Evolutionary conservation across 2,329 filamentous ascomycete species (phyloP).

Genomic region (Fusarium napiforme): DNA sequence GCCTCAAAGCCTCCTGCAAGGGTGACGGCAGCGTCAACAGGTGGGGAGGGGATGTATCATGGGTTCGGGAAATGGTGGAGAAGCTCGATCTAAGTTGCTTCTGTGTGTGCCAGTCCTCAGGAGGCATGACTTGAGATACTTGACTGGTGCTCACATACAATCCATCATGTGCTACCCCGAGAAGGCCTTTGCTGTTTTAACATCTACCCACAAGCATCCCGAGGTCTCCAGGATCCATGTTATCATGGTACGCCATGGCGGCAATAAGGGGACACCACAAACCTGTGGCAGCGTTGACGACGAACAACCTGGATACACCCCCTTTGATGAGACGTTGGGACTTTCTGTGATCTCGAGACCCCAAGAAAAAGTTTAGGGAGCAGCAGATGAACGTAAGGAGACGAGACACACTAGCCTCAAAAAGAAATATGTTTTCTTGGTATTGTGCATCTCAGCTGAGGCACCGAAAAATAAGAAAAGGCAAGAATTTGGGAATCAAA

Average conservation of each 20-base stretch:
- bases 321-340: constrained; percentile 18
- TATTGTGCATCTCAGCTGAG: constrained; percentile 18
- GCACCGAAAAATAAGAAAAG: constrained; percentile 19
- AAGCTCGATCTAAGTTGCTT: constrained; percentile 33
- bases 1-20: constrained; percentile 45
- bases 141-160: constrained; percentile 23
- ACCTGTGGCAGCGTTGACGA: constrained; percentile 4
- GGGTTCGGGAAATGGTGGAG: constrained; percentile 44
- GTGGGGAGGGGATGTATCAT: constrained; percentile 36
- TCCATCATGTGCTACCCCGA: constrained; percentile 33
- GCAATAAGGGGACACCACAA: constrained; percentile 25
- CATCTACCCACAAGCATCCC: constrained; percentile 24
- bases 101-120: constrained; percentile 16
- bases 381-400: constrained; percentile 18
- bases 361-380: constrained; percentile 4
- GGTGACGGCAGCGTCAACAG: constrained; percentile 42
- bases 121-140: constrained; percentile 31
- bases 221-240: constrained; percentile 27
- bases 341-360: constrained; percentile 10
- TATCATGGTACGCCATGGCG: constrained; percentile 27
- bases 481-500: constrained; percentile 5
- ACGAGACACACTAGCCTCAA: constrained; percentile 16
- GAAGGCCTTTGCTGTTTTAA: constrained; percentile 19
- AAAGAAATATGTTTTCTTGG: neutral
- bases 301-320: constrained; percentile 19